These are phyloP conservation scores for Symbiodinium natans DNA, from an alignment of 73 alveolate species.

Conservation along the genomic window DNA sequence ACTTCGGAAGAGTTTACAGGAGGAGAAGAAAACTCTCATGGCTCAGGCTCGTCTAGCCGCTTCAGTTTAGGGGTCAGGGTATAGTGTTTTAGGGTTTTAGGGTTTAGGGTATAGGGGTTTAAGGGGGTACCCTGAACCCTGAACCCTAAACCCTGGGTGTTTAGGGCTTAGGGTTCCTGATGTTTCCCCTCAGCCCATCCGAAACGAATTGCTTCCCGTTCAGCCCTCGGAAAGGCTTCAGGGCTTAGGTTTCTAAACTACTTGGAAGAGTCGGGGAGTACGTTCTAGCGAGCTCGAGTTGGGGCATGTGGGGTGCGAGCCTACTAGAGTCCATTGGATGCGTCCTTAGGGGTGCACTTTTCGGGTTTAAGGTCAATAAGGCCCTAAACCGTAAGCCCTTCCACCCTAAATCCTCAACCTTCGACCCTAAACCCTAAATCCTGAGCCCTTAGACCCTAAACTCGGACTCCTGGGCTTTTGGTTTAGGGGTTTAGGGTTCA, in stretches of 20 bases:
- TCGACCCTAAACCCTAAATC: no score
- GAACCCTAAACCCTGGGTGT: no score
- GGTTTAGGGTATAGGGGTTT: neutral
- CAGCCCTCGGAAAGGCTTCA: neutral
- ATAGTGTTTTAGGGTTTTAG: neutral
- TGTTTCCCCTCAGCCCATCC: no score
- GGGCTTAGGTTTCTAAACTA: neutral
- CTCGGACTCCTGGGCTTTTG: neutral
- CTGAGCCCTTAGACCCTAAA: no score
- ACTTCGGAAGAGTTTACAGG: conserved; percentile 79
- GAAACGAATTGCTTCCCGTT: no score
- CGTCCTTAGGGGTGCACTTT: no score
- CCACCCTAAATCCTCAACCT: no score
- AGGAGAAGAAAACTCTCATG: conserved; percentile 92
- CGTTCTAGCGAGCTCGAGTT: neutral
- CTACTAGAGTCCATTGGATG: no score
- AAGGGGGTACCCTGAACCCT: neutral
- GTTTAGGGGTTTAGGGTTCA: neutral
- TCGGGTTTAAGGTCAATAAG: no score
- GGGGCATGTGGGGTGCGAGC: no score
- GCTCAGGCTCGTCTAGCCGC: conserved; percentile 47
- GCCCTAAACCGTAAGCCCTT: no score
- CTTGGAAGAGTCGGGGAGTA: neutral
- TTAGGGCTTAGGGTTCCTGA: neutral
- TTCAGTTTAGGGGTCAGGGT: neutral